A percentile compares a stretch with the other conserved stretches of the same genome.
Conservation (phyloP, 192 early-diverging fungal genomes). For the Geosiphon pyriformis region DNA sequence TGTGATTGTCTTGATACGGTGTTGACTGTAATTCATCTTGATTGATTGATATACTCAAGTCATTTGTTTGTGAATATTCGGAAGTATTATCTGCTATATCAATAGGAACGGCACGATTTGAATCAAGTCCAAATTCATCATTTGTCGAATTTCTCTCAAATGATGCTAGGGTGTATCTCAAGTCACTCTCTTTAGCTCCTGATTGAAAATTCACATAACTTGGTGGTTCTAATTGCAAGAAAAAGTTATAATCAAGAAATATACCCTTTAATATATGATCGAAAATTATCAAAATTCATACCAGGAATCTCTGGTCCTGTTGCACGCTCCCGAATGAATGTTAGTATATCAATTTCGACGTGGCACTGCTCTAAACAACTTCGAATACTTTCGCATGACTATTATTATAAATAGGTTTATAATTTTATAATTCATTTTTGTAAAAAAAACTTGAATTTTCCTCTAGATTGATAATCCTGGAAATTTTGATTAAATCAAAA, state of each 20-base stretch:
- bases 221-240: not conserved
- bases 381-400: slow-evolving; percentile 69
- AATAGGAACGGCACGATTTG: too few species aligned
- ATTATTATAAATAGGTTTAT: not conserved
- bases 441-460: not conserved
- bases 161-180: not conserved
- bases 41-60: not conserved
- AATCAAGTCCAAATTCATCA: too few species aligned
- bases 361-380: slow-evolving; percentile 59
- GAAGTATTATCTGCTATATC: too few species aligned
- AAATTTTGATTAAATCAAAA: not conserved
- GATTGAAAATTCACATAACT: slow-evolving; percentile 9
- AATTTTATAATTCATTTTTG: too few species aligned
- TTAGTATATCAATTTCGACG: slow-evolving; percentile 55
- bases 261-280: not conserved
- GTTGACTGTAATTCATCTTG: not conserved
- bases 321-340: slow-evolving; percentile 56
- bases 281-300: slow-evolving; percentile 5
- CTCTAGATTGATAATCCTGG: not conserved
- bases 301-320: slow-evolving; percentile 56
- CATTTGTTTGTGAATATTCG: too few species aligned
- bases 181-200: not conserved
- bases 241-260: not conserved
- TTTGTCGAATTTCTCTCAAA: slow-evolving; percentile 7
- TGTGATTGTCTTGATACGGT: not conserved